phyloP scores from a whole-genome alignment of 176 grass and related monocot species.

The Musa acuminata region DNA sequence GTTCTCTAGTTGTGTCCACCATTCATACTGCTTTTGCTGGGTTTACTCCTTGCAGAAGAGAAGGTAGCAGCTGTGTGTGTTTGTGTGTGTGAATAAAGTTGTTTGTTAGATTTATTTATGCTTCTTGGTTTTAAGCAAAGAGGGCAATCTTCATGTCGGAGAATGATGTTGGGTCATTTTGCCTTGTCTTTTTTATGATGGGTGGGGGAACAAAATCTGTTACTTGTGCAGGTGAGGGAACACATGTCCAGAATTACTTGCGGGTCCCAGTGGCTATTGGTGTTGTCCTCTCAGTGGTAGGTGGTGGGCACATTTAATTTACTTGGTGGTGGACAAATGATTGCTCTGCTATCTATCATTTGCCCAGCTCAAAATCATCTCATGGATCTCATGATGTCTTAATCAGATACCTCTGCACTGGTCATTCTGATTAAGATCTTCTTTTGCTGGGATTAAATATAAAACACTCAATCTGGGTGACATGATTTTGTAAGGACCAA shows the following conservation, averaged over 20 bases:
- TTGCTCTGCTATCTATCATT: slow-evolving; percentile 15
- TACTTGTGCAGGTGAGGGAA: background rate
- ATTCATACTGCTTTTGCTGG: background rate
- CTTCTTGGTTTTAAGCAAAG: background rate
- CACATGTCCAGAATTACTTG: slow-evolving; percentile 3
- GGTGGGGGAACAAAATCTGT: background rate
- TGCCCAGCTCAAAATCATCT: background rate
- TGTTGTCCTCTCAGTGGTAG: background rate
- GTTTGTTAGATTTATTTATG: background rate
- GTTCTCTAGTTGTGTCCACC: background rate
- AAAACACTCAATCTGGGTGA: no score
- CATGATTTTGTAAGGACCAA: no score
- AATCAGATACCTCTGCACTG: no score
- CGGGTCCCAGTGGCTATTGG: slow-evolving; percentile 9
- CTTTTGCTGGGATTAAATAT: no score
- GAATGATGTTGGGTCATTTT: background rate
- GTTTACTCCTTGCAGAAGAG: background rate
- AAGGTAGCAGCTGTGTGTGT: background rate
- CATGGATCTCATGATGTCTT: no score
- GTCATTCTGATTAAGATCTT: no score
- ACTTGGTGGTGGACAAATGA: slow-evolving; percentile 16
- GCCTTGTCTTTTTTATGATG: background rate
- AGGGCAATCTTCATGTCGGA: background rate
- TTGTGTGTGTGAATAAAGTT: background rate
- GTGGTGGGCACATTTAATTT: no score